Conservation (phyloP, 1,139 yeast species). For the Williopsis jadinii region DNA sequence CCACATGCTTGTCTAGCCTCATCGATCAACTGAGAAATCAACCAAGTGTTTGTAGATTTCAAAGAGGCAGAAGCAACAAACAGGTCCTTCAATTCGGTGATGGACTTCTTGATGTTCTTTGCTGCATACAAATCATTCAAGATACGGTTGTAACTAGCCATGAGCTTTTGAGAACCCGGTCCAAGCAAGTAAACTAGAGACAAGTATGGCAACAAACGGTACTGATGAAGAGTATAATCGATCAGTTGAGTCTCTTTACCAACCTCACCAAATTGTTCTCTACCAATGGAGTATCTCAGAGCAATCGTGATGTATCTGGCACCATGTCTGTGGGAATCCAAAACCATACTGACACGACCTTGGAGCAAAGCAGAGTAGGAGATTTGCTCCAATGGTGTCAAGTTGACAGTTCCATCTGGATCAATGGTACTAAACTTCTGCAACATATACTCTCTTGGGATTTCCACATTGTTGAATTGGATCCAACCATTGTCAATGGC, state of each 20-base stretch:
- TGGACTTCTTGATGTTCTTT: slow-evolving; percentile 36
- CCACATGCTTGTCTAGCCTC: slow-evolving; percentile 95
- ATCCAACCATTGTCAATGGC: slow-evolving; percentile 95
- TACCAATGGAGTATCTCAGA: slow-evolving; percentile 78
- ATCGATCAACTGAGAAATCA: slow-evolving; percentile 70
- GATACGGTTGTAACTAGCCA: slow-evolving; percentile 44
- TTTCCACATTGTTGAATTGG: slow-evolving; percentile 73
- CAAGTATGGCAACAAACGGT: slow-evolving; percentile 73
- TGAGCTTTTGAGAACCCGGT: slow-evolving; percentile 64
- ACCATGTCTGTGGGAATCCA: slow-evolving; percentile 74
- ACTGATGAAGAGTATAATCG: slow-evolving; percentile 82
- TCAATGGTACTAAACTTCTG: slow-evolving; percentile 74
- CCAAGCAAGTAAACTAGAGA: slow-evolving; percentile 76
- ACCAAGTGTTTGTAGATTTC: slow-evolving; percentile 89
- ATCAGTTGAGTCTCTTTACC: slow-evolving; percentile 55
- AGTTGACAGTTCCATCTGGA: slow-evolving; percentile 57
- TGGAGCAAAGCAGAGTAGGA: slow-evolving; percentile 82
- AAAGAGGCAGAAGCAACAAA: slow-evolving; percentile 85
- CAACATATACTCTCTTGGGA: slow-evolving; percentile 80
- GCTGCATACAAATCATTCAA: slow-evolving; percentile 46
- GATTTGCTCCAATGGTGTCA: slow-evolving; percentile 80
- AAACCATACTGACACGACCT: slow-evolving; percentile 87
- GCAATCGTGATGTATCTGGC: slow-evolving; percentile 81
- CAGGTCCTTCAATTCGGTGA: slow-evolving; percentile 63
- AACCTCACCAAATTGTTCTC: slow-evolving; percentile 67